Evolutionary conservation across 2,329 filamentous ascomycete species (phyloP), one percentile per base, ranked within the genome.

Genomic region (Penicillium crustosum): DNA sequence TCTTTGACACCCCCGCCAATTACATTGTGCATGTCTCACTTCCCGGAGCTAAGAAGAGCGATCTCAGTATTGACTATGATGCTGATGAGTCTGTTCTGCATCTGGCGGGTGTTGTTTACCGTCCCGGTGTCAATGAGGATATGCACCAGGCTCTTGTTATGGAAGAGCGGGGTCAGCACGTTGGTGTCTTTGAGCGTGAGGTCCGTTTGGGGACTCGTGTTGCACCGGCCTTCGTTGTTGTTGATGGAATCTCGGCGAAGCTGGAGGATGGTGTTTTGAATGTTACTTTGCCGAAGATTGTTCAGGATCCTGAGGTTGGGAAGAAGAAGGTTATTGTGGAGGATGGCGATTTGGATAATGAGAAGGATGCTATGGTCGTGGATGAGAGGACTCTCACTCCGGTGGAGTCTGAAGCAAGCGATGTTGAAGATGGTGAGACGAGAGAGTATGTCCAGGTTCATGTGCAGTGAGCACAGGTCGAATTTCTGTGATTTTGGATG

Each of bases 241-340:
- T 80, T 1, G 82, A 87, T 49, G 80, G 76, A 25, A 93, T 94
- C 68, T 82, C 80, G 2, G 90, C 90, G 3, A 91, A 86, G 76
- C 81, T 95, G 75, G 88, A 91, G 73, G 89, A 94, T 70, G 91
- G 91, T 6, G 78, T 95, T 1, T 73, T 95, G 64, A 79, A 87
- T 36, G 81, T 95, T n/a, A 86, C 84, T n/a, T 84, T 95, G 2
- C 89, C 89, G 8, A 93, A 91, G 79, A 68, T 83, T 25, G 79
- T 77, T 68, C 81, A 66, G 75, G 59, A 48, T 53, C 56, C 54
- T 5, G 52, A 63, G 29, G 52, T 61, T 51, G 59, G 47, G 17
- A 68, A 63, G 45, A 61, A 66, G 44, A 65, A 66, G 44, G 33
- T 63, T 35, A 23, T 50, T 17, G 53, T 66, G n/a, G 65, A 67